Evolutionary conservation across 345 rosid genomes (phyloP).

Genomic region (Brassica napus): DNA sequence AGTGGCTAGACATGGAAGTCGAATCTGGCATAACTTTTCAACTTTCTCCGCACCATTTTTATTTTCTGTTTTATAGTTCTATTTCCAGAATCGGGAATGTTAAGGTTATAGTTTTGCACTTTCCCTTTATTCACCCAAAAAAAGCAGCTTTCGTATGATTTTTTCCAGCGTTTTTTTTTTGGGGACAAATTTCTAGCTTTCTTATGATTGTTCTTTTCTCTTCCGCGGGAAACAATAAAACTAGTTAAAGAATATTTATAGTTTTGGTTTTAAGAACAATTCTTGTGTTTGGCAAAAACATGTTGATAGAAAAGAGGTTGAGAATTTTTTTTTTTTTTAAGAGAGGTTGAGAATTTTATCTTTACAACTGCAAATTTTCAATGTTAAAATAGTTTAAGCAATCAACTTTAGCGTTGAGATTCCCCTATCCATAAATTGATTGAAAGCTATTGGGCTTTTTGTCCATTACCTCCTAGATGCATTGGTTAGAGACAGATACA

Average conservation of each 20-base stretch:
- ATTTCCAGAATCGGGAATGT: conserved; percentile 37
- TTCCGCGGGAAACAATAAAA: conserved; percentile 24
- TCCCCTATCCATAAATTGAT: not conserved
- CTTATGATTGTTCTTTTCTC: conserved; percentile 22
- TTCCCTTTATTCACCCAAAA: conserved; percentile 25
- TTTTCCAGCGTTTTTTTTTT: no score
- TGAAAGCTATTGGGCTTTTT: conserved; percentile 23
- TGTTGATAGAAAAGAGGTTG: not conserved
- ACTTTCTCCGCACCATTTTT: not conserved
- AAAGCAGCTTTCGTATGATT: conserved; percentile 19
- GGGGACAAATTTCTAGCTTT: not conserved
- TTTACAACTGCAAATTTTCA: not conserved
- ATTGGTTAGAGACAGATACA: conserved; percentile 25
- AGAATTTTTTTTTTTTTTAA: not conserved
- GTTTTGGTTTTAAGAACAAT: not conserved
- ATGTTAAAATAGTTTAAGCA: conserved; percentile 1
- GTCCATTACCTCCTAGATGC: conserved; percentile 26
- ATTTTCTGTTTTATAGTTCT: not conserved
- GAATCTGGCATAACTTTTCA: conserved; percentile 28
- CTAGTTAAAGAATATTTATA: not conserved
- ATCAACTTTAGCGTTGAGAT: conserved; percentile 32
- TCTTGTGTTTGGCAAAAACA: not conserved
- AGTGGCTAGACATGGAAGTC: conserved; percentile 27
- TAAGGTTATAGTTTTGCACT: conserved; percentile 34
- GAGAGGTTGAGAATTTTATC: not conserved